A percentile compares a stretch with the other conserved stretches of the same genome.
Evolutionary conservation across 2,329 filamentous ascomycete genomes (phyloP).

Genomic region (Fusarium sp.): DNA sequence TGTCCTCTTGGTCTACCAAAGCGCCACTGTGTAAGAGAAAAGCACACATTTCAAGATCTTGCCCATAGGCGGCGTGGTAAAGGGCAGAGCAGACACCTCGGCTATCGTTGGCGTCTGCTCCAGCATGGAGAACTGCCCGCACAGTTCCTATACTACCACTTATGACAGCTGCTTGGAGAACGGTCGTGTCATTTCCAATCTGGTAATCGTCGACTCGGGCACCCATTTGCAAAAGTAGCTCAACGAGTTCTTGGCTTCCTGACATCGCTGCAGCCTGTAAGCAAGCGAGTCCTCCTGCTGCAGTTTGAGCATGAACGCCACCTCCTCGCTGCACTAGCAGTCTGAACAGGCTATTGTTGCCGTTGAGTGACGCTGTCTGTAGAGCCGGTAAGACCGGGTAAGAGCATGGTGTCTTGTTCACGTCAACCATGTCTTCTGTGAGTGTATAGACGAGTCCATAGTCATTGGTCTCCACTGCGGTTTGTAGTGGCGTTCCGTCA

Average conservation of each 20-base stretch:
- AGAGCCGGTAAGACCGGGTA: neutral
- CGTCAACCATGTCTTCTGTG: neutral
- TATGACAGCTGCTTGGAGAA: neutral
- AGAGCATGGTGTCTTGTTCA: neutral
- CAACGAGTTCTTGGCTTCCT: neutral
- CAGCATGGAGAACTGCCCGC: neutral
- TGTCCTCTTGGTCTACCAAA: neutral
- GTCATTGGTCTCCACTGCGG: neutral
- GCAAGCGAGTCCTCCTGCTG: neutral
- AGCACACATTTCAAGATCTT: neutral
- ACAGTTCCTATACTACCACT: neutral
- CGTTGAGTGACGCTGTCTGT: neutral
- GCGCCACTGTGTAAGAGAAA: neutral
- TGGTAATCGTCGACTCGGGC: neutral
- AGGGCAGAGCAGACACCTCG: neutral
- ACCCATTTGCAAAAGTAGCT: neutral
- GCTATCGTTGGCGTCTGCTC: neutral
- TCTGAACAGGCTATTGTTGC: neutral
- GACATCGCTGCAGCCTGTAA: neutral
- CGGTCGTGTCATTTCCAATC: neutral
- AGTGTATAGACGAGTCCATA: neutral
- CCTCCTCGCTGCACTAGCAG: neutral
- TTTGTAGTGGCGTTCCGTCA: neutral
- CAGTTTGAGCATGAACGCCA: neutral
- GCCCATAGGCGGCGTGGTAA: neutral